Evolutionary conservation across 148 eudicot species (phyloP), one percentile per base, ranked within the genome.

Genomic region (Amaranthus cruentus): DNA sequence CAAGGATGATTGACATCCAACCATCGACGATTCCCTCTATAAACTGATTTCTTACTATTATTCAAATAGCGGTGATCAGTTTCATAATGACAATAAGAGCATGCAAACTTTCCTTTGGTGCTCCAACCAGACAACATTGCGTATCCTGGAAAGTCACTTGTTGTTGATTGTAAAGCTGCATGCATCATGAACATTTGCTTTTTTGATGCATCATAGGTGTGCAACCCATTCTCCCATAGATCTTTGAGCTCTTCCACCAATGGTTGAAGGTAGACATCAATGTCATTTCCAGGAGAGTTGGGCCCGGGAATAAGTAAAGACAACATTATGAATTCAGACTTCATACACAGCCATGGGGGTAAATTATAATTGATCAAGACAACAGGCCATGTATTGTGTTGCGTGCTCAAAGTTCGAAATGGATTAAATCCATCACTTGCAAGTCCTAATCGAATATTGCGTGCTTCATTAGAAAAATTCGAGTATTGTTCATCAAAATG

Each of bases 201-300:
- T n/a, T 63, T 43, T 11, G 5, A 15, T 8, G 70, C 57, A 21
- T 67, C 70, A 49, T 67, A 67, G 2, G 57, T 50, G 28, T 67
- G 43, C 5, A 50, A 15, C 6, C 70, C 70, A 18, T 48, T 3
- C 18, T 67, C 55, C 70, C 70, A 65, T 12, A 65, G n/a, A 3
- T 65, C 69, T 47, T 61, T 61, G 3, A 61, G 43, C 65, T 61
- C 65, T 21, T 61, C 46, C 6, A 61, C 44, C 7, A 69, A 44
- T 38, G 72, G 72, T 14, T 69, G 61, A 4, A 69, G 47, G 44
- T 69, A 69, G 6, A 54, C 49, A 58, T 71, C 55, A 8, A 58
- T 47, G 28, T 58, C 55, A 48, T 56, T 71, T 15, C 74, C 65
- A 46, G 65, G 74, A 58, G 65, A 57, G 9, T 15, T 47, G 38